phyloP scores from a whole-genome alignment of 495 filamentous ascomycete genomes.

The Penicillium roqueforti region DNA sequence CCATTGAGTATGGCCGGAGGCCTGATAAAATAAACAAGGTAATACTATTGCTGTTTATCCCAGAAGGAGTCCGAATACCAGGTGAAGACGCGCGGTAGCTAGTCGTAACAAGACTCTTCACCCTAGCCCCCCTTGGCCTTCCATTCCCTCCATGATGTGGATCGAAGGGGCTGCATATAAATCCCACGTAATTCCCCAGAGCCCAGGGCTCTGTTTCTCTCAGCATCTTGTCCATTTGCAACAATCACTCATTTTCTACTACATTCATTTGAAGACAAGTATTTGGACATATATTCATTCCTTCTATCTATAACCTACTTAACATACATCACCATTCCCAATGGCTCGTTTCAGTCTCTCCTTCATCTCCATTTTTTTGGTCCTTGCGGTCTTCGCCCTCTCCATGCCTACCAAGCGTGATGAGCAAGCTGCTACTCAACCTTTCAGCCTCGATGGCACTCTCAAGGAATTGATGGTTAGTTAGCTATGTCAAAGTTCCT shows the following conservation, averaged over 20 bases:
- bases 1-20: not conserved
- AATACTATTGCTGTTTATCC: not conserved
- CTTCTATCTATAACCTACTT: conserved; percentile 7
- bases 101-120: not conserved
- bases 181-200: conserved; percentile 1
- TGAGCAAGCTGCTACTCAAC: not conserved
- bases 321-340: conserved; percentile 14
- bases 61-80: not conserved
- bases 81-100: not conserved
- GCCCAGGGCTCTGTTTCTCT: not conserved
- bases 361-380: conserved; percentile 29
- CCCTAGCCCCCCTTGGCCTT: conserved; percentile 7
- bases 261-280: conserved; percentile 13
- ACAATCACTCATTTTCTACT: conserved; percentile 8
- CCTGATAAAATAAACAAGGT: not conserved
- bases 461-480: conserved; percentile 20
- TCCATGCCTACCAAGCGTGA: conserved; percentile 32
- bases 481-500: not conserved
- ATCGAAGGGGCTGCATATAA: conserved; percentile 18
- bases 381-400: conserved; percentile 30
- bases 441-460: conserved; percentile 14
- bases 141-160: not conserved
- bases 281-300: conserved; percentile 14
- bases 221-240: not conserved
- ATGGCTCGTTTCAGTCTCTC: conserved; percentile 39